phyloP scores from a whole-genome alignment of 805 yeast species.

The Priceomyces haplophilus region DNA sequence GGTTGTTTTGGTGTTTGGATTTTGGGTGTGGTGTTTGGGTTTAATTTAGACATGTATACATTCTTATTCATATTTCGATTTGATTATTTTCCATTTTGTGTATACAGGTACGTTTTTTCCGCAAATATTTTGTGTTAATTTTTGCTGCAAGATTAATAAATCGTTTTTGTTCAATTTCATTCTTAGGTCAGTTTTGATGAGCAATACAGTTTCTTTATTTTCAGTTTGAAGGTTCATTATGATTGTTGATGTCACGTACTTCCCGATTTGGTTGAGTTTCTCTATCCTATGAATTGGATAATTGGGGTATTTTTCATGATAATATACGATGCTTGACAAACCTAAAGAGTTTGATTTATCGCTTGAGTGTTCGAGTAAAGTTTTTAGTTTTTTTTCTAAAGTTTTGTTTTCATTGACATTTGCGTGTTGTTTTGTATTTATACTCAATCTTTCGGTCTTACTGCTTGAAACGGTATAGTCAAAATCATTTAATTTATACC shows the following conservation, averaged over 20 bases:
- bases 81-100: conserved; percentile 7
- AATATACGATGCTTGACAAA: background rate
- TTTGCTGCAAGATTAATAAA: conserved; percentile 1
- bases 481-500: conserved; percentile 10
- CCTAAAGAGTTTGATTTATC: background rate
- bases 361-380: background rate
- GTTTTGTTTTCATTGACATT: background rate
- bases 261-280: conserved; percentile 5
- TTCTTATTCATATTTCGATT: too few species aligned
- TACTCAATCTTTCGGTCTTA: background rate
- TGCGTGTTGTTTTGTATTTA: background rate
- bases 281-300: conserved; percentile 8
- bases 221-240: conserved; percentile 4
- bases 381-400: background rate
- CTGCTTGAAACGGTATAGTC: conserved; percentile 3
- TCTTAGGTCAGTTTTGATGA: conserved; percentile 5
- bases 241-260: conserved; percentile 5
- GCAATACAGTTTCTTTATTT: background rate
- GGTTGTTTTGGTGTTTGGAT: too few species aligned
- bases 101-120: conserved; percentile 6
- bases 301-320: background rate
- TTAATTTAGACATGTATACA: too few species aligned
- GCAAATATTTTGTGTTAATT: conserved; percentile 2
- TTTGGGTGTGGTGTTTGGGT: too few species aligned
- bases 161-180: conserved; percentile 3